Base-by-base conservation (phyloP, 2,329 filamentous ascomycete species). In the Fusarium dlaminii region DNA sequence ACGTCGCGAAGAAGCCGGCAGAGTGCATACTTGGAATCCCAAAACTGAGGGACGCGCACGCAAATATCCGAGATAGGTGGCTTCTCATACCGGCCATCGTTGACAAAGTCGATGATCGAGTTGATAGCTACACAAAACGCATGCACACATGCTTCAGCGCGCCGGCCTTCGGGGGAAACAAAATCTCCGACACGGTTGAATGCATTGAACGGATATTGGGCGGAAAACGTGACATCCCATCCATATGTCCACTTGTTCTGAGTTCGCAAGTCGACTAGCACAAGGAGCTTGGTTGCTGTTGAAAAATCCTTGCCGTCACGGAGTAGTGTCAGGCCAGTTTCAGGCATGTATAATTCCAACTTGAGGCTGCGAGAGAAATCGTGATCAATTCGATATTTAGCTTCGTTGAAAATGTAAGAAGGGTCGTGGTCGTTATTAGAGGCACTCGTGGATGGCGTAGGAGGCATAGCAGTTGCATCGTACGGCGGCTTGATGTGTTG, bases 111-210 rank as follows among this genome's bases (percentile, higher is more conserved):
- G 43, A 30, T 12, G 29, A 49, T 32, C 15, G 46, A 17, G 46
- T 12, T 7, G 20, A 49, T n/a, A 6, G 46, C 29, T 13, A 3
- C 15, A n/a, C 10, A 1, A 32, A 32, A n/a, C 14, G 29, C 46
- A 12, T 49, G 8, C 29, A 13, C 7, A 22, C 22, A 9, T n/a
- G 7, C 46, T 30, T 9, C 15, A 22, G 14, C n/a, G 29, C 29
- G 22, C 29, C 20, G 8, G 18, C 18, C 18, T 17, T 2, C 8
- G 8, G 18, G 9, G 18, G 18, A 10, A 0, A 1, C 0, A 14
- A 15, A 22, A 1, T 22, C 6, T 46, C 24, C 43, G 4, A 4
- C 15, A 22, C 24, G 18, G 13, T 29, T 29, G 18, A 29, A 14
- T 29, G 12, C 27, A 10, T 11, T 15, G 43, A 46, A 29, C 27